Base-by-base conservation (phyloP, 2,329 filamentous ascomycete species). In the Aureobasidium mangrovei region DNA sequence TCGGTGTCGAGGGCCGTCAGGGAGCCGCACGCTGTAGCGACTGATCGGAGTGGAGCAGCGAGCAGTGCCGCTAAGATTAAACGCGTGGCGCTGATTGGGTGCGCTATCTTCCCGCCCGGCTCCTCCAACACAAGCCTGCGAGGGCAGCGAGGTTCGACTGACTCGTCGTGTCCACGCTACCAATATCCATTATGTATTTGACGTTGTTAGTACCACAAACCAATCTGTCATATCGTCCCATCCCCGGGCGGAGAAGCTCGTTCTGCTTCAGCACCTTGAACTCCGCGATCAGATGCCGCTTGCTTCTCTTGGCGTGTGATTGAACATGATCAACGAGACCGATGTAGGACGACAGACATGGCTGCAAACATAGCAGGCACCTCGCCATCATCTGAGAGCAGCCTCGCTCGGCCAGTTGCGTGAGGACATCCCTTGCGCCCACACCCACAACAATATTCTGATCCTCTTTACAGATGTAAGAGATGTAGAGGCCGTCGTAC, bases 401-500 rank as follows among this genome's bases (percentile, higher is more conserved):
- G 43, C 7, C 4, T 53, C 5, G 24, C 5, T 12, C 39, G 48
- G 4, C 39, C 48, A 7, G 39, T 43, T 7, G 48, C 48, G 24
- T 53, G 10, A 35, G 32, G 18, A 18, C 32, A 7, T 35, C 32
- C 10, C 10, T 7, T 7, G 32, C 32, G 32, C 32, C 32, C 10
- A 35, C 32, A 35, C 7, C 10, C 10, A 35, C 32, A 12, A 35
- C 18, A 7, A 35, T 35, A 7, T 35, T 35, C 7, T 35, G 32
- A 35, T 35, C 7, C 32, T 35, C 7, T 7, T 7, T 35, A 7
- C n/a, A 43, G 41, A 27, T 43, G 52, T 29, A 44, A 46, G 12
- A 27, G 52, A 47, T 54, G 52, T 42, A n/a, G 52, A 12, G 35
- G 43, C 2, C 52, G 52, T 12, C 42, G 43, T 8, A 46, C 52